These are phyloP conservation scores for Aspergillus sp. DNA, from an alignment of 2,329 filamentous ascomycete genomes.

Conservation along the genomic window DNA sequence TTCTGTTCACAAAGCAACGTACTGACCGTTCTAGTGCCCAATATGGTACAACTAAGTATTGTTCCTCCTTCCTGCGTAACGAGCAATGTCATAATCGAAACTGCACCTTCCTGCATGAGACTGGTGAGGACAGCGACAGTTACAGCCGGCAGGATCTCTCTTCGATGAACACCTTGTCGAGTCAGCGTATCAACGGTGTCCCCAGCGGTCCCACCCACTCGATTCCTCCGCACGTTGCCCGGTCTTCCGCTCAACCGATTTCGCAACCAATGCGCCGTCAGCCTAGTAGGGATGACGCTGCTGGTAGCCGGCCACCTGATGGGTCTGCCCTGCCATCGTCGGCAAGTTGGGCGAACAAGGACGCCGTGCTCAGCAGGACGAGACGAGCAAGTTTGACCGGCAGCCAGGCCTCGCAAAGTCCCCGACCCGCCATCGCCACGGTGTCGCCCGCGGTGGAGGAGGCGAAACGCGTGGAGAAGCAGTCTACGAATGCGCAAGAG, in stretches of 20 bases:
- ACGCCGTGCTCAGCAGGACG: conserved; percentile 66
- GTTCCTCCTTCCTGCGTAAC: conserved; percentile 91
- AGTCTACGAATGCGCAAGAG: conserved; percentile 26
- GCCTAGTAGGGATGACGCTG: conserved; percentile 71
- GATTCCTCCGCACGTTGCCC: conserved; percentile 44
- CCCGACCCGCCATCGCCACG: conserved; percentile 59
- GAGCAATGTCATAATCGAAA: conserved; percentile 94
- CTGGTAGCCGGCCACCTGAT: conserved; percentile 62
- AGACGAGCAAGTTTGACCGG: conserved; percentile 73
- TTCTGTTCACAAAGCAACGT: neutral
- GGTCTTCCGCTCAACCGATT: conserved; percentile 54
- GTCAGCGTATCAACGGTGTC: conserved; percentile 58
- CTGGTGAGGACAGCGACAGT: conserved; percentile 96
- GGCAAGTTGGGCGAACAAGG: conserved; percentile 83
- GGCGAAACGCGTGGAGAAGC: conserved; percentile 37
- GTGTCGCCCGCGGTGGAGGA: conserved; percentile 41
- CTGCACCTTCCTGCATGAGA: conserved; percentile 97
- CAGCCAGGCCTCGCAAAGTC: conserved; percentile 78
- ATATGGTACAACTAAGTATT: conserved; percentile 96
- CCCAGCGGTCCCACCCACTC: conserved; percentile 24
- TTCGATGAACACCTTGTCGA: conserved; percentile 87
- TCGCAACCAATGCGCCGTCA: conserved; percentile 68
- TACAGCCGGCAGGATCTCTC: conserved; percentile 93
- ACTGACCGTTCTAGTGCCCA: conserved; percentile 54
- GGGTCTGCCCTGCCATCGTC: conserved; percentile 89